Conservation (phyloP, 768 basidiomycete species). For the Rhodotorula toruloides region DNA sequence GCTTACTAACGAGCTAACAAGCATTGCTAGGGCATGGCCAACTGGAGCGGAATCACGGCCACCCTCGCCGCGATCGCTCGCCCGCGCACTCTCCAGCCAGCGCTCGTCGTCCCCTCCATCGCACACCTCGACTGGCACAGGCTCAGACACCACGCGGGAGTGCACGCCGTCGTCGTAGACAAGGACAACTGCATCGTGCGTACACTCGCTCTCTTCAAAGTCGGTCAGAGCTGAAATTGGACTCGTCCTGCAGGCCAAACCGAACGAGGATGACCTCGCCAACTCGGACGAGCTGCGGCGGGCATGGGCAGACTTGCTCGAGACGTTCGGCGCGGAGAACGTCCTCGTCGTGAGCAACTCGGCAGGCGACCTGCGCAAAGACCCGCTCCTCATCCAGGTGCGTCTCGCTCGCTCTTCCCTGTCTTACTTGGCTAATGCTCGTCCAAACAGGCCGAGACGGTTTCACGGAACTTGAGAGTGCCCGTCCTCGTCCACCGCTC, state of each 20-base stretch:
- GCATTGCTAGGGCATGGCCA: slow-evolving; percentile 4
- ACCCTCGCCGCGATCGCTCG: slow-evolving; percentile 16
- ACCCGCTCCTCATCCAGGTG: slow-evolving; percentile 76
- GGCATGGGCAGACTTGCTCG: slow-evolving; percentile 68
- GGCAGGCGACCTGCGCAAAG: slow-evolving; percentile 62
- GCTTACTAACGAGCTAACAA: not conserved
- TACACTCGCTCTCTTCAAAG: not conserved
- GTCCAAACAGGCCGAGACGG: slow-evolving; percentile 70
- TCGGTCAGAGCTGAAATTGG: not conserved
- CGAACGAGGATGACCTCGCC: slow-evolving; percentile 67
- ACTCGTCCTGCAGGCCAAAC: slow-evolving; percentile 61
- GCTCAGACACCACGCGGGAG: slow-evolving; percentile 63
- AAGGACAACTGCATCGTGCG: slow-evolving; percentile 94
- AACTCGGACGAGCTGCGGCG: slow-evolving; percentile 62
- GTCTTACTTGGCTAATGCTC: not conserved
- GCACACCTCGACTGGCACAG: slow-evolving; percentile 73
- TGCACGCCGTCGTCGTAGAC: slow-evolving; percentile 87
- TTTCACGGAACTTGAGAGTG: slow-evolving; percentile 66
- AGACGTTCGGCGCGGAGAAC: slow-evolving; percentile 68
- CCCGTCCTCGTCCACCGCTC: slow-evolving; percentile 74
- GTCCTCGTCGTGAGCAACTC: slow-evolving; percentile 92
- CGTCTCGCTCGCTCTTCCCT: slow-evolving; percentile 9
- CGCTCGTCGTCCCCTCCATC: slow-evolving; percentile 48
- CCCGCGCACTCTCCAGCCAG: slow-evolving; percentile 12
- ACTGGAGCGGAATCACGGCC: slow-evolving; percentile 20